Evolutionary conservation across 495 filamentous ascomycete species (phyloP).

Genomic region (Symbiotaphrina buchneri): DNA sequence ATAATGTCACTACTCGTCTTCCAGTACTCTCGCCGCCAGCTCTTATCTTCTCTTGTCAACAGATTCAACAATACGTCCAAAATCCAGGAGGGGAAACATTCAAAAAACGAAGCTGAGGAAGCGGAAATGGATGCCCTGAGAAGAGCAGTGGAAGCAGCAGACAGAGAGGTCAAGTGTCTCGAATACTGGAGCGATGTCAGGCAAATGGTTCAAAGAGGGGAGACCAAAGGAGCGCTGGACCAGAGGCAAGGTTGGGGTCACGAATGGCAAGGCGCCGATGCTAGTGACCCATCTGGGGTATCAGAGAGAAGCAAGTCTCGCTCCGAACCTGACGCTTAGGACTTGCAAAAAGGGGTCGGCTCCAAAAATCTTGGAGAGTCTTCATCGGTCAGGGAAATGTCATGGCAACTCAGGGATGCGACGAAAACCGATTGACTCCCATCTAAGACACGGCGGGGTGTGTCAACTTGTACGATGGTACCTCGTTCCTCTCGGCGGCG

Average conservation of each 20-base stretch:
- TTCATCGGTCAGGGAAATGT: too few relatives aligned
- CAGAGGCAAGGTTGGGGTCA: conserved; percentile 2
- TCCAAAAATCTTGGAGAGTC: too few relatives aligned
- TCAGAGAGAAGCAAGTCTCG: too few relatives aligned
- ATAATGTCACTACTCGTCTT: conserved; percentile 79
- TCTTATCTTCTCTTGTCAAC: conserved; percentile 42
- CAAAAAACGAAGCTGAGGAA: conserved; percentile 7
- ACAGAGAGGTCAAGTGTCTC: conserved; percentile 39
- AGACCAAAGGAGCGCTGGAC: conserved; percentile 16
- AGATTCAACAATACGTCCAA: conserved; percentile 28
- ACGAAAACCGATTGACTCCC: too few relatives aligned
- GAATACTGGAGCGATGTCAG: conserved; percentile 63
- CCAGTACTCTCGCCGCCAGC: conserved; percentile 60
- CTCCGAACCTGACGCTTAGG: too few relatives aligned
- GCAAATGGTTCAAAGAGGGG: conserved; percentile 29
- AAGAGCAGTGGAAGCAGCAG: conserved; percentile 34
- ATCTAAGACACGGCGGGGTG: too few relatives aligned
- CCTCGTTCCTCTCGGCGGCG: too few relatives aligned
- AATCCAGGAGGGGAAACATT: conserved; percentile 8
- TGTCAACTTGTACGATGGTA: too few relatives aligned
- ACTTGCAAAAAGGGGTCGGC: too few relatives aligned
- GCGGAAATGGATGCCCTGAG: conserved; percentile 27
- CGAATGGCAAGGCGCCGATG: conserved; percentile 3
- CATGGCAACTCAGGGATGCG: too few relatives aligned
- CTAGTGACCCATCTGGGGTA: background rate